Base-by-base conservation (phyloP, 1,284 basidiomycete genomes). In the Pterula multifida region DNA sequence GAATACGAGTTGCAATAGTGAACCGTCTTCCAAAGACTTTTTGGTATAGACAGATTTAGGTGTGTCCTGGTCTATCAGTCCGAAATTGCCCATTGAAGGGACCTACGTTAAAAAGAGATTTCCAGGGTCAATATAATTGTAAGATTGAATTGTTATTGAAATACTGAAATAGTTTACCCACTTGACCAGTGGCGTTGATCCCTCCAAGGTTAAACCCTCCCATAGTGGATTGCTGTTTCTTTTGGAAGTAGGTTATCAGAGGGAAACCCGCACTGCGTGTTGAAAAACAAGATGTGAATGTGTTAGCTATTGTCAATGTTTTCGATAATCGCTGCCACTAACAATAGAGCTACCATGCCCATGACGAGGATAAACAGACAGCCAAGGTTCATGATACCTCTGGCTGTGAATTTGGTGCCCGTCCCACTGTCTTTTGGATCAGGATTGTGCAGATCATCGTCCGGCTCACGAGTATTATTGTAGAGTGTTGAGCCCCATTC, bases 121-220 rank as follows among this genome's bases (percentile, higher is more conserved):
- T 32, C 6, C 6, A 1, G 32, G 52, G 35, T 48, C 55, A 52
- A 45, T 55, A 50, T 54, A 42, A 55, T 53, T 3, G 45, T 42
- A 47, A 54, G 52, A 22, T 53, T 56, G 28, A n/a, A 36, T 48
- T 26, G 2, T n/a, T n/a, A n/a, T n/a, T n/a, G 52, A 55, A n/a
- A n/a, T n/a, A n/a, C n/a, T n/a, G 32, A 36, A 12, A 36, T 36
- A 49, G 21, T 44, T n/a, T n/a, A n/a, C n/a, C n/a, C n/a, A 65
- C 69, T 62, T 75, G 74, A 9, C 80, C 80, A n/a, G 72, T 75
- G 3, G 75, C 76, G 58, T 89, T 90, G 28, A 69, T 79, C 6
- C 86, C 86, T 26, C 87, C 87, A 35, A 87, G 60, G 58, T 85
- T 85, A 63, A 76, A 81, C 0, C 75, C 78, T 36, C 69, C 67